phyloP scores from a whole-genome alignment of 805 yeast species.

The Yarrowia keelungensis region DNA sequence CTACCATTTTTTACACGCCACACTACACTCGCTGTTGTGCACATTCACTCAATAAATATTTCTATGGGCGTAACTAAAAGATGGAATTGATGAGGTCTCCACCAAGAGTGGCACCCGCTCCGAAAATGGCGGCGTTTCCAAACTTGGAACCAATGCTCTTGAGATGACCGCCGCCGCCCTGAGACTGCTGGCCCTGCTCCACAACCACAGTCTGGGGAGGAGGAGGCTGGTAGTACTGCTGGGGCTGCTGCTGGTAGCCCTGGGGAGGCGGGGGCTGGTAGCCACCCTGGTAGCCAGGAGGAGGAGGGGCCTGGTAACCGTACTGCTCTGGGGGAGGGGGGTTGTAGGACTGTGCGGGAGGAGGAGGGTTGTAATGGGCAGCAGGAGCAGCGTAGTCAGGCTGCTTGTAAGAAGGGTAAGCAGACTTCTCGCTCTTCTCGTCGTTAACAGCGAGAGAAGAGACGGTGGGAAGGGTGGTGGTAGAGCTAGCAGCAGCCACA shows the following conservation, averaged over 20 bases:
- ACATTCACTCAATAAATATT: conserved; percentile 10
- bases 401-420: conserved; percentile 35
- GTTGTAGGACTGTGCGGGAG: conserved; percentile 39
- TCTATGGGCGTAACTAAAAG: conserved; percentile 41
- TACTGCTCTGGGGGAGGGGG: conserved; percentile 44
- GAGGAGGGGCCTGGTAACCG: conserved; percentile 23
- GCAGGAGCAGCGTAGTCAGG: conserved; percentile 39
- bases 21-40: too few species aligned
- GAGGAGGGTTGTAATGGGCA: conserved; percentile 40
- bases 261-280: conserved; percentile 42
- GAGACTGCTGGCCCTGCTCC: conserved; percentile 43
- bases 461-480: neutral
- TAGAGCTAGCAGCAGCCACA: neutral
- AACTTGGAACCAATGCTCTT: conserved; percentile 78
- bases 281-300: conserved; percentile 41
- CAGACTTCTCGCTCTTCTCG: conserved; percentile 25
- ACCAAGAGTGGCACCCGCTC: conserved; percentile 96
- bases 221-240: conserved; percentile 45
- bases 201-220: conserved; percentile 42
- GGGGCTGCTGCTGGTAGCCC: conserved; percentile 57
- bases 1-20: too few species aligned
- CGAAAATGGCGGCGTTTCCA: conserved; percentile 92
- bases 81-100: conserved; percentile 65
- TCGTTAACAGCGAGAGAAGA: conserved; percentile 12
- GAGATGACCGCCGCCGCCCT: conserved; percentile 41